Conservation (phyloP, 805 yeast genomes). For the Metschnikowia gruessii region DNA sequence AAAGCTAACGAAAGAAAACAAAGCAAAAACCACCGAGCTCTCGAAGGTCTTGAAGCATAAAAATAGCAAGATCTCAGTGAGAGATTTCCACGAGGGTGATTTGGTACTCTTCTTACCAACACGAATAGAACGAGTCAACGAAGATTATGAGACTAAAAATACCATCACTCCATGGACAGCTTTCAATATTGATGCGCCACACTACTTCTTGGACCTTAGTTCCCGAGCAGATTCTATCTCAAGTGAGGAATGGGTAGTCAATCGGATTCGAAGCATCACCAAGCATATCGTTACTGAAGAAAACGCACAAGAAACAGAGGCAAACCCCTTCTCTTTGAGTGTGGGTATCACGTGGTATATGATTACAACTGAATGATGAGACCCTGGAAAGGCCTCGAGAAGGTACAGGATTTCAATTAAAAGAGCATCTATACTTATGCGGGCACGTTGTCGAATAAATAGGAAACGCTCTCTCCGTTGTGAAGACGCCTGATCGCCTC, state of each 20-base stretch:
- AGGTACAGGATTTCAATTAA: too few species aligned
- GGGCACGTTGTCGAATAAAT: conserved; percentile 66
- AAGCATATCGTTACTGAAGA: conserved; percentile 50
- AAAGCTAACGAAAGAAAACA: conserved; percentile 72
- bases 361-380: conserved; percentile 8
- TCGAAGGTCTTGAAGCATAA: conserved; percentile 26
- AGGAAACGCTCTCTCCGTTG: conserved; percentile 93
- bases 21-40: conserved; percentile 47
- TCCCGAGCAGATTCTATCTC: conserved; percentile 20
- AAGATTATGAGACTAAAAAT: conserved; percentile 2
- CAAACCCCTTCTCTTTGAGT: conserved; percentile 66
- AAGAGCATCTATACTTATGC: conserved; percentile 8
- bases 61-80: conserved; percentile 56
- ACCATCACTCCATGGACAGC: conserved; percentile 81
- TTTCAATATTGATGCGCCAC: conserved; percentile 84
- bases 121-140: conserved; percentile 38
- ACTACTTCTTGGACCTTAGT: conserved; percentile 62
- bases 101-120: conserved; percentile 85
- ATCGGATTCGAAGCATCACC: conserved; percentile 57
- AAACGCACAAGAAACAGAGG: conserved; percentile 28
- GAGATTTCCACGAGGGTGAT: conserved; percentile 68
- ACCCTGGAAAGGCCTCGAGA: not conserved
- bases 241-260: conserved; percentile 79
- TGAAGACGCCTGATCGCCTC: conserved; percentile 93
- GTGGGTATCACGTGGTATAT: conserved; percentile 63